These are phyloP conservation scores for Phascolomyces articulosus DNA, from an alignment of 371 early-diverging fungal genomes.

Conservation along the genomic window DNA sequence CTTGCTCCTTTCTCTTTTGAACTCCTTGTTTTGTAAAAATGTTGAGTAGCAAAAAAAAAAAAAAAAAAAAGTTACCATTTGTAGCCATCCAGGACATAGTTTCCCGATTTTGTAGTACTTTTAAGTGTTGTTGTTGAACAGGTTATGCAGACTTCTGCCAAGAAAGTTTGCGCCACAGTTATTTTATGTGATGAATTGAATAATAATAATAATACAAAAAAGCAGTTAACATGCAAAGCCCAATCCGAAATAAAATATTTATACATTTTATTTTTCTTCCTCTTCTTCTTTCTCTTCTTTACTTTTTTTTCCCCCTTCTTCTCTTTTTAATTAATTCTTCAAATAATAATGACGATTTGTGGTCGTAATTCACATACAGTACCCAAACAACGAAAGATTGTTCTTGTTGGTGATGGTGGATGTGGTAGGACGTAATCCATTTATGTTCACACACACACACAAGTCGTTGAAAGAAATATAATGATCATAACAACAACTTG, in stretches of 20 bases:
- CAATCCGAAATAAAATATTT: not conserved
- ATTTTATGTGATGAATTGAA: too few relatives aligned
- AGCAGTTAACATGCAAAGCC: conserved; percentile 5
- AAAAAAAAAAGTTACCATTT: conserved; percentile 3
- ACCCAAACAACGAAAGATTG: conserved; percentile 51
- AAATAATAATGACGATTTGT: not conserved
- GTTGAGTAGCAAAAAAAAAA: too few relatives aligned
- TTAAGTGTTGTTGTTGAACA: too few relatives aligned
- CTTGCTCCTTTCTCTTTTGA: too few relatives aligned
- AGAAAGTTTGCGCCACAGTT: conserved; percentile 5
- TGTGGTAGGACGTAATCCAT: conserved; percentile 42
- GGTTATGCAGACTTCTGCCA: not conserved
- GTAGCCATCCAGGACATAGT: not conserved
- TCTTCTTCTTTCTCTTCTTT: not conserved
- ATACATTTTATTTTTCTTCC: not conserved
- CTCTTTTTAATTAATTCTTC: too few relatives aligned
- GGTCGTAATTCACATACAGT: not conserved
- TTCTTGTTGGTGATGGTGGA: conserved; percentile 71
- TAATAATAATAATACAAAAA: too few relatives aligned
- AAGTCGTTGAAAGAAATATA: too few relatives aligned
- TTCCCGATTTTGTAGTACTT: not conserved
- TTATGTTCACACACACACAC: too few relatives aligned
- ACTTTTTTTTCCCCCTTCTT: not conserved
- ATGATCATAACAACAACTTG: not conserved
- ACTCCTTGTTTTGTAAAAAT: too few relatives aligned